phyloP scores from a whole-genome alignment of 1,284 basidiomycete species.

The Ceratobasidium sp. region DNA sequence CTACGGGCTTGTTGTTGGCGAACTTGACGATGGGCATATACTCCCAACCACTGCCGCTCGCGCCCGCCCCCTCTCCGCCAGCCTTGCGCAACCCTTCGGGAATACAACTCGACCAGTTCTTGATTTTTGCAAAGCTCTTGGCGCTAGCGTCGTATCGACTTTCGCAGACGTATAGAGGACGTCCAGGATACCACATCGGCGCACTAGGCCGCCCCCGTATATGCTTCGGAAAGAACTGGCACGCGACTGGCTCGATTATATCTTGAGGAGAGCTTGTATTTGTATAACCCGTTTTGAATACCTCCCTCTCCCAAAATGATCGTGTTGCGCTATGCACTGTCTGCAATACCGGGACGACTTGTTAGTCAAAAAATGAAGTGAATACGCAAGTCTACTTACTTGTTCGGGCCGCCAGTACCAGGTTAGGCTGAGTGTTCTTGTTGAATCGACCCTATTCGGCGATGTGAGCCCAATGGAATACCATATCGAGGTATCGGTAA shows the following conservation, averaged over 20 bases:
- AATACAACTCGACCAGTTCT: slow-evolving; percentile 94
- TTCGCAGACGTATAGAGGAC: slow-evolving; percentile 93
- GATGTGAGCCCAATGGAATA: background rate
- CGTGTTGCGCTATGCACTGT: slow-evolving; percentile 86
- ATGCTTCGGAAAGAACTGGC: slow-evolving; percentile 90
- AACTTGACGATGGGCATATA: slow-evolving; percentile 90
- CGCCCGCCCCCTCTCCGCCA: slow-evolving; percentile 51
- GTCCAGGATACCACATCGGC: slow-evolving; percentile 87
- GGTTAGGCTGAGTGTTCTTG: slow-evolving; percentile 79
- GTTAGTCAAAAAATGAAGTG: background rate
- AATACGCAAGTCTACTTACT: slow-evolving; percentile 61
- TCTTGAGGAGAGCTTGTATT: slow-evolving; percentile 87
- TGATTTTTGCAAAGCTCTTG: slow-evolving; percentile 86
- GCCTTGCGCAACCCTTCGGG: slow-evolving; percentile 86
- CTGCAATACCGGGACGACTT: slow-evolving; percentile 61
- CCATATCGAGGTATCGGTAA: background rate
- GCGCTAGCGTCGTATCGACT: slow-evolving; percentile 92
- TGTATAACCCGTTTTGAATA: slow-evolving; percentile 88
- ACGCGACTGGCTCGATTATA: slow-evolving; percentile 88
- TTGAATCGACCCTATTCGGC: slow-evolving; percentile 55
- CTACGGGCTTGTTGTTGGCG: slow-evolving; percentile 69
- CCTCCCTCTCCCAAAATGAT: slow-evolving; percentile 90
- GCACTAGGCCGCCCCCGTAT: slow-evolving; percentile 82
- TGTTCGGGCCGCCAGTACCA: slow-evolving; percentile 96
- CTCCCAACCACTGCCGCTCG: slow-evolving; percentile 56